phyloP scores from a whole-genome alignment of 164 flowering plant species.

The Pachysandra terminalis region DNA sequence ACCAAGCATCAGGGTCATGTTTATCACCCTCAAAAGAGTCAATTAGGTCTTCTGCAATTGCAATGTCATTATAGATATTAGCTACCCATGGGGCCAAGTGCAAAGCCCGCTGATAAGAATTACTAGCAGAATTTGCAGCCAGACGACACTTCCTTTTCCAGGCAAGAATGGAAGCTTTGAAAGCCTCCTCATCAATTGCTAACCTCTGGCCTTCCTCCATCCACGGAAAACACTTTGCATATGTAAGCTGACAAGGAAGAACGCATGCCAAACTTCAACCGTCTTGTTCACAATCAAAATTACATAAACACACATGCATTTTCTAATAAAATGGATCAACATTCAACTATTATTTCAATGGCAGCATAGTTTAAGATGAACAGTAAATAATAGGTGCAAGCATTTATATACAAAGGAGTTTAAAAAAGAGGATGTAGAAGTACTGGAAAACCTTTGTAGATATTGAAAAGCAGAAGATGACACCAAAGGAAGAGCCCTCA shows the following conservation, averaged over 20 bases:
- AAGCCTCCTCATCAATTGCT: slow-evolving; percentile 38
- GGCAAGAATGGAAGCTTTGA: slow-evolving; percentile 42
- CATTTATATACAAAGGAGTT: background rate
- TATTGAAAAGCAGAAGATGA: background rate
- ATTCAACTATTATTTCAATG: background rate
- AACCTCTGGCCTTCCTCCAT: slow-evolving; percentile 25
- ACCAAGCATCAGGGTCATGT: slow-evolving; percentile 47
- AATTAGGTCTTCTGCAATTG: slow-evolving; percentile 57
- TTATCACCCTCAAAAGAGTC: slow-evolving; percentile 30
- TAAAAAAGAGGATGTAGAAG: background rate
- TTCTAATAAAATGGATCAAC: too few relatives aligned
- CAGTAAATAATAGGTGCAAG: background rate
- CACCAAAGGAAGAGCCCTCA: background rate
- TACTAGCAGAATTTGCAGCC: slow-evolving; percentile 57
- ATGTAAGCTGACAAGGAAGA: slow-evolving; percentile 44
- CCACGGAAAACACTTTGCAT: slow-evolving; percentile 90
- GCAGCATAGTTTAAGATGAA: background rate
- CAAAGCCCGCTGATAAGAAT: slow-evolving; percentile 82
- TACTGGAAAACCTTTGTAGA: background rate
- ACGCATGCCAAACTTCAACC: slow-evolving; percentile 1
- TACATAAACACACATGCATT: too few relatives aligned
- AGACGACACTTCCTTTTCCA: slow-evolving; percentile 57
- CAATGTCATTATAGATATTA: slow-evolving; percentile 74
- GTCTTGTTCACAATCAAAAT: too few relatives aligned
- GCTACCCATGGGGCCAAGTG: slow-evolving; percentile 94